Conservation (phyloP, 164 flowering plant species). For the Umbellularia californica region DNA sequence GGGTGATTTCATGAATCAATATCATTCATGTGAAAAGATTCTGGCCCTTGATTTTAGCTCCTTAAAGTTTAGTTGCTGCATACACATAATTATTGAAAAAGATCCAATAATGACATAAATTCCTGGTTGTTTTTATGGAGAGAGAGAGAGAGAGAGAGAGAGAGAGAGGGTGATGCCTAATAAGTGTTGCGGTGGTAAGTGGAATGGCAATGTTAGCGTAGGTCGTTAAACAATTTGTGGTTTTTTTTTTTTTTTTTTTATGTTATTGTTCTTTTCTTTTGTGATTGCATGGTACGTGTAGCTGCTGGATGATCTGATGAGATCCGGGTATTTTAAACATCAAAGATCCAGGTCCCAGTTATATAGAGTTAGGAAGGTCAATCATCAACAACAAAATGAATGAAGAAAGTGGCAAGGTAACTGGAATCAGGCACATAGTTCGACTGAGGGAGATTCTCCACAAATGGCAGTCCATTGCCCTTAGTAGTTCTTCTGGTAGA, state of each 20-base stretch:
- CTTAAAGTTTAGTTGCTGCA: too few species aligned
- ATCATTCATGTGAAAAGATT: too few species aligned
- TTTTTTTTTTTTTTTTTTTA: not conserved
- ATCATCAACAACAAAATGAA: constrained; percentile 29
- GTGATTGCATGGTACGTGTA: not conserved
- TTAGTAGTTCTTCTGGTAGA: constrained; percentile 20
- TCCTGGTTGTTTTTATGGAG: too few species aligned
- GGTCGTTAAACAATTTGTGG: too few species aligned
- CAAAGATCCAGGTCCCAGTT: not conserved
- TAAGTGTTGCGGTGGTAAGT: too few species aligned
- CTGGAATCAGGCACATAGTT: constrained; percentile 75
- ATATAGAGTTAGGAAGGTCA: not conserved
- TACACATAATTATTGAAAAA: too few species aligned
- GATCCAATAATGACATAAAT: too few species aligned
- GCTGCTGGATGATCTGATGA: constrained; percentile 6
- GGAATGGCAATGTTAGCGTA: too few species aligned
- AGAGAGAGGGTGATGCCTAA: too few species aligned
- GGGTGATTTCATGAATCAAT: too few species aligned
- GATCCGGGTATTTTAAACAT: not conserved
- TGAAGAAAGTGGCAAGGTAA: constrained; percentile 49
- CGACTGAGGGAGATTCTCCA: constrained; percentile 69
- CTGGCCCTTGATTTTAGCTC: too few species aligned
- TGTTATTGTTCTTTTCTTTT: not conserved
- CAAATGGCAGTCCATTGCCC: constrained; percentile 69
- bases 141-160: too few species aligned